Base-by-base conservation (phyloP, 805 yeast genomes). In the Wickerhamiella nectarea region DNA sequence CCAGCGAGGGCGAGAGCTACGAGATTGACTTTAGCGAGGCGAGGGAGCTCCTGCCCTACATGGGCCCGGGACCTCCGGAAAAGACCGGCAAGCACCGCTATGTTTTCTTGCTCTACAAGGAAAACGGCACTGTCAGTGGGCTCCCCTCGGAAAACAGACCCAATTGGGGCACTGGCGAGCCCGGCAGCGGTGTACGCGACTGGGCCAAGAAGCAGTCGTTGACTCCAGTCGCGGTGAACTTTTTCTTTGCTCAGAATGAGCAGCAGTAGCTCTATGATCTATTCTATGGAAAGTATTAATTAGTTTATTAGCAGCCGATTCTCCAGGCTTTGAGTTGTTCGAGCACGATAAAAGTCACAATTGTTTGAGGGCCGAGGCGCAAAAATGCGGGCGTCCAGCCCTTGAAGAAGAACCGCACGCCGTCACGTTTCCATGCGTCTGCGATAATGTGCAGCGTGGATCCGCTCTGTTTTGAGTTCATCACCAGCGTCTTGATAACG, bases 361-460 rank as follows among this genome's bases (percentile, higher is more conserved):
- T 63, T 1, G 69, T 65, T 44, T 65, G 69, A 28, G 95, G 95
- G 0, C 94, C 94, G 49, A 84, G 68, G 57, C 95, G 74, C 6
- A 83, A 72, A 56, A 84, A 84, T 35, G 91, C 77, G 25, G 94
- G 94, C 29, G 80, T 64, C 95, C 95, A 84, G 20, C 95, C 95
- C 60, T 94, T 69, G 63, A 84, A 84, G 78, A 83, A 74, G 63
- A 85, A 85, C 0, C 76, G 71, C 11, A 74, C 67, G 18, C 95
- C 95, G 61, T 84, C 94, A 10, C 55, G 63, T 49, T 68, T 70
- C 15, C 84, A 68, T 6, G 60, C 58, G 1, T 52, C 50, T 47
- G 83, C 59, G 36, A 80, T 75, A 2, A 58, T 48, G 78, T 48
- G 72, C 63, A 42, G 66, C 33, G 38, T 53, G 47, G 52, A 11